phyloP scores from a whole-genome alignment of 768 basidiomycete species.

The Gloeopeniophorella convolvens region DNA sequence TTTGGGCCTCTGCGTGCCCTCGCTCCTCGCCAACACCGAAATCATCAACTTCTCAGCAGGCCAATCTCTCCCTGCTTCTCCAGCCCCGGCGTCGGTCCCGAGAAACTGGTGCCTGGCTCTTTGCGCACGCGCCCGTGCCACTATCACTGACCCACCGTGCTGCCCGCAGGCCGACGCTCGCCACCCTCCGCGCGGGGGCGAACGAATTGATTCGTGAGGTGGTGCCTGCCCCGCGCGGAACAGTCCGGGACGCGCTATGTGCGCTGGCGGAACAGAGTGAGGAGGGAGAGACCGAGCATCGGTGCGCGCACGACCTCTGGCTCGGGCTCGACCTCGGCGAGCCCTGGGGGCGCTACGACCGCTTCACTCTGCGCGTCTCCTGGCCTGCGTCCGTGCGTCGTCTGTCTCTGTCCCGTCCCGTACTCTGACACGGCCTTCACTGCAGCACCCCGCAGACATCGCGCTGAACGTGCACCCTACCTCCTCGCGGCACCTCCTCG shows the following conservation, averaged over 20 bases:
- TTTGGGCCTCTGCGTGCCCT: not conserved
- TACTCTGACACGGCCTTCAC: not conserved
- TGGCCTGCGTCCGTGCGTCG: constrained; percentile 31
- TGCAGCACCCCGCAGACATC: constrained; percentile 1
- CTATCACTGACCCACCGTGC: too few relatives aligned
- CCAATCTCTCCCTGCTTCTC: constrained; percentile 23
- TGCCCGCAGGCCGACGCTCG: constrained; percentile 37
- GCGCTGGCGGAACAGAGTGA: not conserved
- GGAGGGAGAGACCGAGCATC: too few relatives aligned
- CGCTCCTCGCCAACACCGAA: constrained; percentile 50
- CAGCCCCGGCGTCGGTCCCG: constrained; percentile 21
- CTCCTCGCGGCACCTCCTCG: constrained; percentile 39
- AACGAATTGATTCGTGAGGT: constrained; percentile 39
- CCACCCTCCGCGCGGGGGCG: constrained; percentile 28
- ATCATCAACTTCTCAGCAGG: constrained; percentile 49
- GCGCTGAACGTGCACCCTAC: not conserved
- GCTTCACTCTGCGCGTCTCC: constrained; percentile 32
- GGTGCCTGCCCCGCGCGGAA: constrained; percentile 31
- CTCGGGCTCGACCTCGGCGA: constrained; percentile 23
- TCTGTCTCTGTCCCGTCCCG: not conserved
- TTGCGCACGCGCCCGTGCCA: constrained; percentile 4
- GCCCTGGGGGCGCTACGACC: constrained; percentile 23
- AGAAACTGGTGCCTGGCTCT: constrained; percentile 21
- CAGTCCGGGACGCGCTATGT: too few relatives aligned
- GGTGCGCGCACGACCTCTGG: constrained; percentile 29